Conservation (phyloP, 495 filamentous ascomycete species). For the Podospora conica region DNA sequence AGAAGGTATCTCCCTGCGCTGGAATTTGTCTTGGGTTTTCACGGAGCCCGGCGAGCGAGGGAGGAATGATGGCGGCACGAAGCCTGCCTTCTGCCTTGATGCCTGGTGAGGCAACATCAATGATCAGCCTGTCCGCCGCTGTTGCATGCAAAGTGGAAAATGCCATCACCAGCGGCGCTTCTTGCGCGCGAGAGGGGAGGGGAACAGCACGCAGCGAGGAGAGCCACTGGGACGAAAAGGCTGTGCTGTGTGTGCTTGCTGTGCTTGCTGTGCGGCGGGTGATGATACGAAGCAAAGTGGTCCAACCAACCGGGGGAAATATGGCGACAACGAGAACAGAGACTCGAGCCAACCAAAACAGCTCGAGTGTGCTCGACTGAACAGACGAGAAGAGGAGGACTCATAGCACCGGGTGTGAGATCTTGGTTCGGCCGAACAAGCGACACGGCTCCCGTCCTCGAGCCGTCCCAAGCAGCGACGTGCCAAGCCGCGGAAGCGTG, state of each 20-base stretch:
- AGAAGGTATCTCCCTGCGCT: neutral
- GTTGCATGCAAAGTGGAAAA: too few relatives aligned
- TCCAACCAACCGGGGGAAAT: neutral
- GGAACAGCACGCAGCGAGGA: neutral
- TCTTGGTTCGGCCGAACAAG: neutral
- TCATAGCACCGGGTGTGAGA: too few relatives aligned
- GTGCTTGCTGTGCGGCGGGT: neutral
- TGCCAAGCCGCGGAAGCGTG: neutral
- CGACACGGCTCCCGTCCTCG: neutral
- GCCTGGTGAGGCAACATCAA: neutral
- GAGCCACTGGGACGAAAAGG: neutral
- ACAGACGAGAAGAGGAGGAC: too few relatives aligned
- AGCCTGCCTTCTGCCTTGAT: neutral
- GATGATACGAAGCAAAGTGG: neutral
- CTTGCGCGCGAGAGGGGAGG: neutral
- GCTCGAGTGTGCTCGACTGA: neutral
- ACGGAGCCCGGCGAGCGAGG: neutral
- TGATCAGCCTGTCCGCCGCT: neutral
- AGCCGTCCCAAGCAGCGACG: neutral
- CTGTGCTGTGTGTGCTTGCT: neutral
- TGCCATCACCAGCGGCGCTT: neutral
- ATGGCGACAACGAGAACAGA: neutral
- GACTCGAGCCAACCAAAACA: neutral
- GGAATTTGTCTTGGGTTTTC: neutral
- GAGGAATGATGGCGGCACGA: neutral